Conservation (phyloP, 805 yeast genomes). For the Helenozyma rhizophorensis region DNA sequence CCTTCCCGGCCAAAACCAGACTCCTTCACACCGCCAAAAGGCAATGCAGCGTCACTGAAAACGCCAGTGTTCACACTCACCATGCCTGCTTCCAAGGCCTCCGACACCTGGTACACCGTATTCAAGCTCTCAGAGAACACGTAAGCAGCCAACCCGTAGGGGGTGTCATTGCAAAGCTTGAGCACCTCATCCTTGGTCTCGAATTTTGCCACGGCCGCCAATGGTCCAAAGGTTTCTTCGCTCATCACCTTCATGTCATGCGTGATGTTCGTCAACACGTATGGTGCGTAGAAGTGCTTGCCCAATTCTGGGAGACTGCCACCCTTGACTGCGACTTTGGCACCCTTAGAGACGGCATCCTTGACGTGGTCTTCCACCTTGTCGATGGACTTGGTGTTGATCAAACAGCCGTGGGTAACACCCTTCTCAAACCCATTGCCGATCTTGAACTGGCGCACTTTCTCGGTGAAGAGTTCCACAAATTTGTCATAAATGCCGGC, state of each 20-base stretch:
- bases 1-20: constrained; percentile 74
- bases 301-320: constrained; percentile 50
- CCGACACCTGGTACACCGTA: constrained; percentile 49
- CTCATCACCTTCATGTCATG: constrained; percentile 44
- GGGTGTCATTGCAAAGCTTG: constrained; percentile 48
- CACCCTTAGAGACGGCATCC: constrained; percentile 55
- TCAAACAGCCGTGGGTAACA: constrained; percentile 55
- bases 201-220: constrained; percentile 54
- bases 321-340: constrained; percentile 47
- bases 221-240: constrained; percentile 67
- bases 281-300: constrained; percentile 50
- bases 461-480: constrained; percentile 42
- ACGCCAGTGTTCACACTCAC: constrained; percentile 58
- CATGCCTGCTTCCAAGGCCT: constrained; percentile 61
- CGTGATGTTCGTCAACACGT: constrained; percentile 49
- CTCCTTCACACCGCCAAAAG: constrained; percentile 60
- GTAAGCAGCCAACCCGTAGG: constrained; percentile 57
- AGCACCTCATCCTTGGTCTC: constrained; percentile 52
- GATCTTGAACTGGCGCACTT: constrained; percentile 38
- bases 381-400: constrained; percentile 45
- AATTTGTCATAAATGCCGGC: constrained; percentile 61
- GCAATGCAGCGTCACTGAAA: constrained; percentile 52
- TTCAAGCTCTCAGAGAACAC: constrained; percentile 51
- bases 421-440: constrained; percentile 53
- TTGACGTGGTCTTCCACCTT: constrained; percentile 52